phyloP scores from a whole-genome alignment of 106 monocot genomes.

The Gastrodia elata region DNA sequence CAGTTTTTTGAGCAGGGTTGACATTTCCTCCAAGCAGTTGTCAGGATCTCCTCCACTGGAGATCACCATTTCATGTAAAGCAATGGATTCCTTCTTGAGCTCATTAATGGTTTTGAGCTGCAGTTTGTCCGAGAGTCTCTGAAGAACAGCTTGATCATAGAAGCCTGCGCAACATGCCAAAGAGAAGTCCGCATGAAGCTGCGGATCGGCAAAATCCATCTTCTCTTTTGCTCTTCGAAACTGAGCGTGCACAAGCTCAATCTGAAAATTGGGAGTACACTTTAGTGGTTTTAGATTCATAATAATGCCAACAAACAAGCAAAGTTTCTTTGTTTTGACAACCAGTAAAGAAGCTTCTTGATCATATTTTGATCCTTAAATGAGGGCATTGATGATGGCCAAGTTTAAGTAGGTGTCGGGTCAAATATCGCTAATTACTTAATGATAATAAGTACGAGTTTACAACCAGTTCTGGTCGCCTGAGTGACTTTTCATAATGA shows the following conservation, averaged over 20 bases:
- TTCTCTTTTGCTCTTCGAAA: constrained; percentile 44
- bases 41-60: constrained; percentile 26
- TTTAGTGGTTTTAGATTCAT: not conserved
- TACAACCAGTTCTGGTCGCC: no score
- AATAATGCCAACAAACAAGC: not conserved
- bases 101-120: constrained; percentile 48
- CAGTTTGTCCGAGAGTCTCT: constrained; percentile 49
- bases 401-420: constrained; percentile 2
- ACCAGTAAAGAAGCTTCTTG: not conserved
- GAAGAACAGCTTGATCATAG: constrained; percentile 23
- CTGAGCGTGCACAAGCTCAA: constrained; percentile 63
- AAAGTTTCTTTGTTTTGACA: not conserved
- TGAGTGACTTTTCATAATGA: no score
- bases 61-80: constrained; percentile 49
- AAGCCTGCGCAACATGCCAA: constrained; percentile 11
- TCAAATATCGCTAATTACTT: no score
- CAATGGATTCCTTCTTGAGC: constrained; percentile 48
- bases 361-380: not conserved
- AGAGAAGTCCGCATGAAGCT: constrained; percentile 27
- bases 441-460: no score
- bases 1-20: constrained; percentile 36
- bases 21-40: constrained; percentile 31
- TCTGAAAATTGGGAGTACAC: constrained; percentile 16
- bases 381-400: not conserved
- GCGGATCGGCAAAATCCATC: constrained; percentile 34